These are phyloP conservation scores for Fusarium sp. DNA, from an alignment of 2,329 filamentous ascomycete genomes.

Conservation along the genomic window DNA sequence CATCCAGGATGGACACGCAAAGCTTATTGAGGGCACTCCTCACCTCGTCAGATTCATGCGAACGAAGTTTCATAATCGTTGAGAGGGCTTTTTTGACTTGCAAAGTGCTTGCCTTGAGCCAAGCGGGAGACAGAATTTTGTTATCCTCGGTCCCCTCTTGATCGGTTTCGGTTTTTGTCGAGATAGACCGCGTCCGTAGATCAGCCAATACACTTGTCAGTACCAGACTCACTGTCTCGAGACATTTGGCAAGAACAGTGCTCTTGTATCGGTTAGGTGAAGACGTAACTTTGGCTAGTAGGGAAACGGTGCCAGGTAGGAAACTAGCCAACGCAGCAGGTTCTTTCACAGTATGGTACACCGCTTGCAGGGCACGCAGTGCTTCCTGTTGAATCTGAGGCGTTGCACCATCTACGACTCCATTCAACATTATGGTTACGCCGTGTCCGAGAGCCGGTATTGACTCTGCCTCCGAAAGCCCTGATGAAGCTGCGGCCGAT, in stretches of 20 bases:
- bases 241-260: slow-evolving; percentile 68
- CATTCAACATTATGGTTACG: slow-evolving; percentile 82
- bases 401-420: slow-evolving; percentile 70
- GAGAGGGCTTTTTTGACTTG: slow-evolving; percentile 87
- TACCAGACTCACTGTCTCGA: slow-evolving; percentile 66
- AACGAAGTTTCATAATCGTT: slow-evolving; percentile 78
- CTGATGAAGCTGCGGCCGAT: slow-evolving; percentile 58
- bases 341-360: slow-evolving; percentile 74
- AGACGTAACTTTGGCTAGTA: slow-evolving; percentile 78
- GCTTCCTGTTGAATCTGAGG: slow-evolving; percentile 77
- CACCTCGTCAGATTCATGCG: slow-evolving; percentile 75
- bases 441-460: slow-evolving; percentile 85
- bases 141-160: slow-evolving; percentile 35
- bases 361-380: slow-evolving; percentile 67
- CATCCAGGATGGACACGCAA: slow-evolving; percentile 78
- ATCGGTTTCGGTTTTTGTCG: slow-evolving; percentile 48
- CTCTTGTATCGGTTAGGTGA: slow-evolving; percentile 68
- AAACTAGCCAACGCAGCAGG: slow-evolving; percentile 83
- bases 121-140: slow-evolving; percentile 61
- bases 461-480: slow-evolving; percentile 65
- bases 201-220: slow-evolving; percentile 67
- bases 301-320: slow-evolving; percentile 86
- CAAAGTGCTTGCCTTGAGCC: slow-evolving; percentile 81
- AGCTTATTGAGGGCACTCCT: slow-evolving; percentile 72
- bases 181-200: slow-evolving; percentile 60